Evolutionary conservation across 495 filamentous ascomycete species (phyloP), one percentile per base, ranked within the genome.

Genomic region (Penicillium samsonianum): DNA sequence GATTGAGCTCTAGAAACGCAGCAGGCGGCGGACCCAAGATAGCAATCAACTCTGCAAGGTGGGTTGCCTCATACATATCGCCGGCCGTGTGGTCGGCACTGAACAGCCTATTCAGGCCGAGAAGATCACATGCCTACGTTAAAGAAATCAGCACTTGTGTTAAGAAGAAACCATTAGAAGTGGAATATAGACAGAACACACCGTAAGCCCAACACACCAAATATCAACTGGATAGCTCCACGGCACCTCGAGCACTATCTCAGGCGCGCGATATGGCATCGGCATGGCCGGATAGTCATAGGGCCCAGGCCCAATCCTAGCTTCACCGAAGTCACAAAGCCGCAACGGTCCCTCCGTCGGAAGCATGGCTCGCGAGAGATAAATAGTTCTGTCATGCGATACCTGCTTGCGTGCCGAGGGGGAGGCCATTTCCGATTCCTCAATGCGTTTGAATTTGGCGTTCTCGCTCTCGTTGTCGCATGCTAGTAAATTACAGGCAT

Each of bases 211-310:
- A 33, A 75, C 68, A 55, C 72, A 77, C 80, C 80, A 81, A 28
- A 82, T 77, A 63, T 82, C 80, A 45, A 80, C 68, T 3, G 65
- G 52, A 57, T 74, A 75, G 44, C 63, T 62, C 80, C 78, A 82
- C 16, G 66, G 67, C 45, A 75, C 62, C 61, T 72, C 60, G 50
- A 64, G 55, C 10, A 53, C 28, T 50, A 52, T 67, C 63, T 80
- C 76, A 23, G 76, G 77, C 6, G 75, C 73, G 37, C 71, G 59
- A 60, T 78, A 79, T 44, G 72, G 57, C 28, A 64, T 58, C 10
- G 73, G 75, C 74, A 74, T 73, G 40, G 73, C 68, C 45, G 72
- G 67, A n/a, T 62, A 64, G 4, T 28, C 60, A 30, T 70, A 61
- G 5, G 65, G 61, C 8, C 58, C 58, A 4, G 52, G 60, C 7